Base-by-base conservation (phyloP, 768 basidiomycete species). In the Suillus brevipes region DNA sequence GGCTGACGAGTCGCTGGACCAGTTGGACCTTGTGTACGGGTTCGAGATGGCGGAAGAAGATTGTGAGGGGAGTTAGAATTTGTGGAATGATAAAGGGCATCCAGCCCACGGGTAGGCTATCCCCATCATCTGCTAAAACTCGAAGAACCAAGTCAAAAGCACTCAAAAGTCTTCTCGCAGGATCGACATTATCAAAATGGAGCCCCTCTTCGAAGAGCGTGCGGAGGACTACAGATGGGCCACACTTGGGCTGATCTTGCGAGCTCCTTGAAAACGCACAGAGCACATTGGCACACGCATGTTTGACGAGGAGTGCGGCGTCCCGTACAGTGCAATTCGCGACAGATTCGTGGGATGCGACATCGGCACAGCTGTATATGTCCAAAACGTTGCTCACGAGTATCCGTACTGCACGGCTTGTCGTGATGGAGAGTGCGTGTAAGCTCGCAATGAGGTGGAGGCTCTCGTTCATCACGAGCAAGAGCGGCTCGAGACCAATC, bases 31-130 rank as follows among this genome's bases (percentile, higher is more conserved):
- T 86, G 50, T 78, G 84, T 62, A 87, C 84, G 3, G 84, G 79
- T 63, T 89, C 85, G 38, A 92, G 77, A 6, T 83, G 74, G 8
- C 78, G 80, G 71, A 88, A 83, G 74, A 92, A 91, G 1, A 73
- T 61, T 64, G 74, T 78, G 10, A 92, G 69, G 50, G 91, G 86
- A 3, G 75, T 72, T 5, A 92, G 78, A 23, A 87, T 73, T 36
- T 78, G 82, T 3, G 90, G 89, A 18, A 93, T 75, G 14, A 89
- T 84, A 12, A 73, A 74, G 6, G 79, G 78, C 2, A 84, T 73
- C 89, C 88, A 91, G 64, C 75, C 67, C 28, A 28, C 16, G 18
- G 57, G 25, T 31, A 42, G 16, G 25, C 8, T 12, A 57, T 78
- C 75, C 23, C 37, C 61, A 23, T 68, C 57, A 65, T 76, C 68